These are phyloP conservation scores for Chlorophyllum brunneum DNA, from an alignment of 768 basidiomycete species.

Conservation along the genomic window DNA sequence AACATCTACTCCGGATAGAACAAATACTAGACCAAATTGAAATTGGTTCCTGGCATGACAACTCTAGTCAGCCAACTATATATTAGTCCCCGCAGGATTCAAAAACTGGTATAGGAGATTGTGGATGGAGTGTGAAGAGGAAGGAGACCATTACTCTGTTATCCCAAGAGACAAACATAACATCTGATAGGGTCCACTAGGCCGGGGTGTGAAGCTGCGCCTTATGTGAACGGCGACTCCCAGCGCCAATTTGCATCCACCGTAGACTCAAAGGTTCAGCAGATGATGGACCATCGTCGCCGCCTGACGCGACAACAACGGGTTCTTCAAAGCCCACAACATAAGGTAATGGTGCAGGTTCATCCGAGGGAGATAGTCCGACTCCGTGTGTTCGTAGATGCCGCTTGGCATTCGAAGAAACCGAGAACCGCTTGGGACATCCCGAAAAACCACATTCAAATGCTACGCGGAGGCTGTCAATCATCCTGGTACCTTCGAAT, in stretches of 20 bases:
- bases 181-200: no score
- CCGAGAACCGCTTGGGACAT: constrained; percentile 56
- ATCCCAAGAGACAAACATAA: no score
- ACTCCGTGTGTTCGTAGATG: constrained; percentile 63
- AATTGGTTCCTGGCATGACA: no score
- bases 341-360: constrained; percentile 17
- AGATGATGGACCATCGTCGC: background rate
- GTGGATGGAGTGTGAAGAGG: no score
- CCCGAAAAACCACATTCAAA: constrained; percentile 43
- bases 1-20: no score
- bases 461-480: constrained; percentile 16
- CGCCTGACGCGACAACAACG: constrained; percentile 17
- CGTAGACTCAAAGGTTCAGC: constrained; percentile 6
- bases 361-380: constrained; percentile 22
- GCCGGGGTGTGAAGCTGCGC: background rate
- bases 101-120: no score
- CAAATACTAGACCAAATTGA: no score
- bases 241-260: constrained; percentile 15
- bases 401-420: constrained; percentile 62
- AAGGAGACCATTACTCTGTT: no score
- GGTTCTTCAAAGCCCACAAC: constrained; percentile 27
- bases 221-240: constrained; percentile 10
- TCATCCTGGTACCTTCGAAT: background rate
- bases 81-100: no score
- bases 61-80: no score